phyloP scores from a whole-genome alignment of 2,329 filamentous ascomycete genomes.

The Zymoseptoria brevis region DNA sequence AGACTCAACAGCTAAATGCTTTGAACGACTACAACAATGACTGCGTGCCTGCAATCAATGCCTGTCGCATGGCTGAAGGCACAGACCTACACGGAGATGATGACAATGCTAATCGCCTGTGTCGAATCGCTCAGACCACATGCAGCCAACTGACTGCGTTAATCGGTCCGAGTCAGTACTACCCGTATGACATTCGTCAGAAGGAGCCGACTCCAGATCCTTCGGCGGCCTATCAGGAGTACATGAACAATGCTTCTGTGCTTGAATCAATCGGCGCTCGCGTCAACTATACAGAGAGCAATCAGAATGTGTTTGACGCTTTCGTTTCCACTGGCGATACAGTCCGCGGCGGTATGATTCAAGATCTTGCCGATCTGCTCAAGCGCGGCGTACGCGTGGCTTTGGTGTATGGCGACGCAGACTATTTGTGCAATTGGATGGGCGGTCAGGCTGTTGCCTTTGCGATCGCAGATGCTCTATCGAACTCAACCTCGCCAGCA shows the following conservation, averaged over 20 bases:
- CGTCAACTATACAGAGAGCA: slow-evolving; percentile 48
- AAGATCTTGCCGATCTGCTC: slow-evolving; percentile 36
- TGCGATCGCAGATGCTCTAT: slow-evolving; percentile 14
- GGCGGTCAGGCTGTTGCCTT: slow-evolving; percentile 32
- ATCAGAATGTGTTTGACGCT: slow-evolving; percentile 38
- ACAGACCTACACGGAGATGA: slow-evolving; percentile 45
- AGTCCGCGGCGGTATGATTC: slow-evolving; percentile 51
- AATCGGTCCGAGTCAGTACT: slow-evolving; percentile 28
- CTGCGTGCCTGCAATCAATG: slow-evolving; percentile 41
- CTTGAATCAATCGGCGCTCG: slow-evolving; percentile 50
- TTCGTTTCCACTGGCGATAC: slow-evolving; percentile 52
- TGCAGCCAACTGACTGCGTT: slow-evolving; percentile 9
- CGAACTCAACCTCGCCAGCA: slow-evolving; percentile 23
- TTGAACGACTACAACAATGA: slow-evolving; percentile 39
- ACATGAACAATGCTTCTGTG: slow-evolving; percentile 48
- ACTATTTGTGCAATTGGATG: slow-evolving; percentile 37
- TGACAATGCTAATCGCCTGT: slow-evolving; percentile 26
- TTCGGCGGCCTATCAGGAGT: slow-evolving; percentile 33
- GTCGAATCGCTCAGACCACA: slow-evolving; percentile 17
- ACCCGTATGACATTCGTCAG: slow-evolving; percentile 33
- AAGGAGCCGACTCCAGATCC: background rate
- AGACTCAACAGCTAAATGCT: slow-evolving; percentile 52
- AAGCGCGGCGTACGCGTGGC: slow-evolving; percentile 32
- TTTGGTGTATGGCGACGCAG: slow-evolving; percentile 33
- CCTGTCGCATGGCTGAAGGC: slow-evolving; percentile 37